Evolutionary conservation across 208 protist species (phyloP).

Genomic region (Leishmania mexicana): DNA sequence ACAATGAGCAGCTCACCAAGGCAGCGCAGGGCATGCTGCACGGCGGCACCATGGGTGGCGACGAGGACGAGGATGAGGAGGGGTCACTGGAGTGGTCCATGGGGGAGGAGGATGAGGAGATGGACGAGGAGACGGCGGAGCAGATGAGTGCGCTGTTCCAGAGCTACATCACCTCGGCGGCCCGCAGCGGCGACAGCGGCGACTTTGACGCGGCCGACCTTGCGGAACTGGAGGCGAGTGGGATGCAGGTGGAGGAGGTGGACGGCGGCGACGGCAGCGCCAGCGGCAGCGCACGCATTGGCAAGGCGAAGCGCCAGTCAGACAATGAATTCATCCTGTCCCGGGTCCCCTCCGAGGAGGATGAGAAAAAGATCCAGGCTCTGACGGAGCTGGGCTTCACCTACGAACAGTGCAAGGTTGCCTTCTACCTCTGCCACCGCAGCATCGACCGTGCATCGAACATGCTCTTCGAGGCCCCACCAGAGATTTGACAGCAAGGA

Average conservation of each 20-base stretch:
- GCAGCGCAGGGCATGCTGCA: constrained; percentile 38
- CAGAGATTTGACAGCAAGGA: constrained; percentile 48
- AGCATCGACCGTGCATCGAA: constrained; percentile 86
- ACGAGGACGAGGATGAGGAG: constrained; percentile 25
- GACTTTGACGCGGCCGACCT: constrained; percentile 30
- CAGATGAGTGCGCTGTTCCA: constrained; percentile 25
- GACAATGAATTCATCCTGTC: constrained; percentile 56
- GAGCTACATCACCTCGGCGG: constrained; percentile 14
- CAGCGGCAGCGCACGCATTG: constrained; percentile 3
- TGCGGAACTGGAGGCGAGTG: constrained; percentile 28
- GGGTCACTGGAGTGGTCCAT: constrained; percentile 25
- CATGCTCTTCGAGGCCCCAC: constrained; percentile 88
- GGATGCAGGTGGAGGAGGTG: constrained; percentile 35
- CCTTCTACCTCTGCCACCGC: constrained; percentile 81
- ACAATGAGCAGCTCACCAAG: constrained; percentile 66
- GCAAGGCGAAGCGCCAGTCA: constrained; percentile 17
- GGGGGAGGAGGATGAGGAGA: constrained; percentile 32
- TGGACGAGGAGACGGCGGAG: constrained; percentile 34
- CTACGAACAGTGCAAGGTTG: constrained; percentile 81
- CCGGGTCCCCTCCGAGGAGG: constrained; percentile 66
- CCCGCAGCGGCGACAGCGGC: neutral
- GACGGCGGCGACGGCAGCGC: neutral
- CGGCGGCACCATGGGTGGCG: constrained; percentile 21
- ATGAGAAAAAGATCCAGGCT: constrained; percentile 86
- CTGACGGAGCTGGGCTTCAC: constrained; percentile 84